Conservation (phyloP, 768 basidiomycete genomes). For the Podaxis sp. region DNA sequence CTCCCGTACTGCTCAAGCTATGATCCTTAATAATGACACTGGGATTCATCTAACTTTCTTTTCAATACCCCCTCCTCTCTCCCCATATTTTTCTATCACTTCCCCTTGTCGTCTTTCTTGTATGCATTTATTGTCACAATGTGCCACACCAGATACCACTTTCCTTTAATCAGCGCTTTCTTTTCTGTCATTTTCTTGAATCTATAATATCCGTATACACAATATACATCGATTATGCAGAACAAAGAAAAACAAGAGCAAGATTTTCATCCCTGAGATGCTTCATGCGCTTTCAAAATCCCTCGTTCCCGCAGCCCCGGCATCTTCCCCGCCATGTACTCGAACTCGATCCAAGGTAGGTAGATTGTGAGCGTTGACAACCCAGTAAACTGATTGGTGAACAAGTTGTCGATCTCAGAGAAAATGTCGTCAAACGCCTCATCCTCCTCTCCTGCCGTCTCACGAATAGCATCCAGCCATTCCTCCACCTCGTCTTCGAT, state of each 20-base stretch:
- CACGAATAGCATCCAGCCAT: neutral
- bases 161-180: slow-evolving; percentile 8
- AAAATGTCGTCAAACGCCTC: neutral
- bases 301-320: neutral
- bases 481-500: neutral
- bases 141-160: slow-evolving; percentile 13
- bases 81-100: neutral
- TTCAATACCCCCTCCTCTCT: neutral
- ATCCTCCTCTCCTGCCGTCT: neutral
- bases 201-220: neutral
- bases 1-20: slow-evolving; percentile 8
- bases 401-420: neutral
- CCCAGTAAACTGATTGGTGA: neutral
- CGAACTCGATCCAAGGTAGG: slow-evolving; percentile 1
- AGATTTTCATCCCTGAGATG: neutral
- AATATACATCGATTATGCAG: neutral
- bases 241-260: neutral
- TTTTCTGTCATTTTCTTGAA: slow-evolving; percentile 5
- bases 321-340: neutral
- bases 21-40: slow-evolving; percentile 12
- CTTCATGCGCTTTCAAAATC: neutral
- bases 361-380: neutral
- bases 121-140: slow-evolving; percentile 13
- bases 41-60: slow-evolving; percentile 15
- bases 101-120: neutral